Base-by-base conservation (phyloP, 108 stramenopile genomes). In the Fistulifera pelliculosa region DNA sequence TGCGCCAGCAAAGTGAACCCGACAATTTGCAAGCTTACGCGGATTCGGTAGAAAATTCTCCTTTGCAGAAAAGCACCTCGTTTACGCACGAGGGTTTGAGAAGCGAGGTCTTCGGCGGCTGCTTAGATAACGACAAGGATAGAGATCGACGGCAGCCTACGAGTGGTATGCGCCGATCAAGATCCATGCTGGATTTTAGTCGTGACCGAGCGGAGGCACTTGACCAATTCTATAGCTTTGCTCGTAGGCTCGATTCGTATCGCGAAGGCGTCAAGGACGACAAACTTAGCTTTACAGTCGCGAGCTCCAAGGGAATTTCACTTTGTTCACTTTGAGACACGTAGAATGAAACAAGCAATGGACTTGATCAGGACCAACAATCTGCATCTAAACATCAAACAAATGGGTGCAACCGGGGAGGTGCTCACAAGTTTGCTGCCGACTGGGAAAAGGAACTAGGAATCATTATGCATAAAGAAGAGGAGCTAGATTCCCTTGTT, bases 241-340 rank as follows among this genome's bases (percentile, higher is more conserved):
- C 87, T 13, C 61, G 79, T 40, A 61, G 81, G 7, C 61, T 90
- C 21, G 81, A 79, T 53, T 64, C 71, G 13, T 75, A 84, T 48
- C 69, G 76, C 22, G 79, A 79, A 38, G 87, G 80, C 2, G 73
- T 88, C n/a, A 83, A 91, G 42, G 98, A 99, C 57, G 65, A 87
- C 42, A 60, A 86, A 48, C 67, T 99, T 2, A 71, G 80, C 8
- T 93, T 60, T 90, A 93, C 73, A 90, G 83, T 19, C 69, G 85
- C 44, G 76, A 73, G 38, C 73, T 99, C 6, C 93, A 90, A 21
- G 98, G 97, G 79, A 73, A 38, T 78, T 99, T 18, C 96, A 99
- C 61, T 99, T 99, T 58, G 74, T 99, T 38, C 90, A 74, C 21
- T 99, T 97, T 62, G 97, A 98, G 71, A 98, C 96, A 12, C 83